These are phyloP conservation scores for Aegilops tauschii DNA, from an alignment of 176 grass and related monocot species.

Conservation along the genomic window DNA sequence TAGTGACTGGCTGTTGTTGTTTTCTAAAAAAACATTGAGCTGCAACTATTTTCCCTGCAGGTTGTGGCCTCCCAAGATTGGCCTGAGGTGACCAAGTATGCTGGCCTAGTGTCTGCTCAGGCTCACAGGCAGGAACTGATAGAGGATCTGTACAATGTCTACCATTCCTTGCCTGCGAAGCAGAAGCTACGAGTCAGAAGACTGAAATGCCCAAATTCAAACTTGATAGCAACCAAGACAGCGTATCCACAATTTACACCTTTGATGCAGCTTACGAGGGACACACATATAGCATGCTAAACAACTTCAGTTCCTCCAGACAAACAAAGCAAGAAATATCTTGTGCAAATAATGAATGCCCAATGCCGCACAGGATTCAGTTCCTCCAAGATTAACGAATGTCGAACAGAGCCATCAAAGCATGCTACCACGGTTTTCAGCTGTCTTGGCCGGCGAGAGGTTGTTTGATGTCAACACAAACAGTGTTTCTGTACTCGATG, in stretches of 20 bases:
- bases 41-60: conserved; percentile 32
- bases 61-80: conserved; percentile 94
- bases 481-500: conserved; percentile 56
- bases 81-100: conserved; percentile 94
- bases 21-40: neutral
- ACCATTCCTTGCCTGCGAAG: too few species aligned
- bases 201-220: too few species aligned
- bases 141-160: conserved; percentile 75
- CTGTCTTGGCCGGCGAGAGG: conserved; percentile 57
- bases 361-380: too few species aligned
- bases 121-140: conserved; percentile 77
- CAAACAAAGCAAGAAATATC: too few species aligned
- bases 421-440: conserved; percentile 73
- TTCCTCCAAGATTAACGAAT: conserved; percentile 75
- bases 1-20: neutral
- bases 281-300: too few species aligned
- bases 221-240: too few species aligned
- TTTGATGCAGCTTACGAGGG: too few species aligned
- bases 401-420: conserved; percentile 73
- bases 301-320: too few species aligned
- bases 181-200: too few species aligned
- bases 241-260: too few species aligned
- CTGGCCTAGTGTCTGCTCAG: conserved; percentile 82
- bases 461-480: conserved; percentile 73
- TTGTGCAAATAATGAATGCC: too few species aligned